phyloP scores from a whole-genome alignment of 306 rosid genomes.

The Hippophae rhamnoides region DNA sequence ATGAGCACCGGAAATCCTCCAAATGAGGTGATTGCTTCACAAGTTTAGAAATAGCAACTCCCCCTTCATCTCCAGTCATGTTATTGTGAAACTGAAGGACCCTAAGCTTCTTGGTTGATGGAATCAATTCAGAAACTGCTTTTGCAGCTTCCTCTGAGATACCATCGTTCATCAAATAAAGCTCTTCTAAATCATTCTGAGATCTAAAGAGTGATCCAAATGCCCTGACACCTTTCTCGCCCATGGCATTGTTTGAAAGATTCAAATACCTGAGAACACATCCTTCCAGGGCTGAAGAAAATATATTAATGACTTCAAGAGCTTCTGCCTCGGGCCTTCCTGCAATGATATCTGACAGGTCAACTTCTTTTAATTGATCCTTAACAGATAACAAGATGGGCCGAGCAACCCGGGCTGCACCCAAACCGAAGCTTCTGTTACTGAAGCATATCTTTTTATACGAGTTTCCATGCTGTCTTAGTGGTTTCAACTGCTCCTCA shows the following conservation, averaged over 20 bases:
- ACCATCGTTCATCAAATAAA: slow-evolving; percentile 87
- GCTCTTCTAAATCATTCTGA: slow-evolving; percentile 64
- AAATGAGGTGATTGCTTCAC: slow-evolving; percentile 50
- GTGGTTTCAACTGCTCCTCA: slow-evolving; percentile 49
- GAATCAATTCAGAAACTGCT: slow-evolving; percentile 71
- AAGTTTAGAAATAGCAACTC: slow-evolving; percentile 53
- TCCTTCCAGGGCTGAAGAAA: slow-evolving; percentile 75
- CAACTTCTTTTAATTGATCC: slow-evolving; percentile 62
- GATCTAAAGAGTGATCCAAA: slow-evolving; percentile 62
- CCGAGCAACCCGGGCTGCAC: slow-evolving; percentile 65
- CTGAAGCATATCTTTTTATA: slow-evolving; percentile 65
- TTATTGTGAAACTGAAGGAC: slow-evolving; percentile 85
- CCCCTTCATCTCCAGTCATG: slow-evolving; percentile 63
- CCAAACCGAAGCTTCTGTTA: slow-evolving; percentile 82
- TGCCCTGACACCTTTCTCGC: slow-evolving; percentile 76
- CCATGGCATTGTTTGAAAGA: slow-evolving; percentile 80
- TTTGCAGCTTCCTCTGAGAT: slow-evolving; percentile 93
- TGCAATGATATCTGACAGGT: slow-evolving; percentile 75
- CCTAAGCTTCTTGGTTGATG: slow-evolving; percentile 70
- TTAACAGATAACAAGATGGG: slow-evolving; percentile 52
- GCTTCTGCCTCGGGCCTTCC: slow-evolving; percentile 83
- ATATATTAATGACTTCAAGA: slow-evolving; percentile 63
- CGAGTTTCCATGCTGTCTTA: slow-evolving; percentile 37
- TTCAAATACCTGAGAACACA: slow-evolving; percentile 50
- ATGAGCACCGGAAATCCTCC: slow-evolving; percentile 82